Conservation (phyloP, 2,329 filamentous ascomycete species). For the Colletotrichum tropicicola region DNA sequence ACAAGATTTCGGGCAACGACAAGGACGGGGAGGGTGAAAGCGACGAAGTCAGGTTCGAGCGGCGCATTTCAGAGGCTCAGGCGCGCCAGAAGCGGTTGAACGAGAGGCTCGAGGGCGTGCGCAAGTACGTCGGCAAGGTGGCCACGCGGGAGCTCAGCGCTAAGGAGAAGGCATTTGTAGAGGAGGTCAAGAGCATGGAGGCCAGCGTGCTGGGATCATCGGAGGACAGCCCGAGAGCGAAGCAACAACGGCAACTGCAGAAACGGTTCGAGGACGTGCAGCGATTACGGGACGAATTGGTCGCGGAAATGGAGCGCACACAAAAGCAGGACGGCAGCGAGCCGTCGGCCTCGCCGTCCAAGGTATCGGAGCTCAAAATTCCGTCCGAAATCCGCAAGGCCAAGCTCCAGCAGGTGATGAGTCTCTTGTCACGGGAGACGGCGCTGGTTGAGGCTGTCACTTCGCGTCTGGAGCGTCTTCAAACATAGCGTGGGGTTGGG, state of each 20-base stretch:
- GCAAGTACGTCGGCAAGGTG: conserved; percentile 51
- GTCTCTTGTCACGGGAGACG: conserved; percentile 71
- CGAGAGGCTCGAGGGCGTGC: conserved; percentile 67
- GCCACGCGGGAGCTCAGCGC: conserved; percentile 52
- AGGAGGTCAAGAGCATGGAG: conserved; percentile 64
- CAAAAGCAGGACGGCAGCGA: conserved; percentile 36
- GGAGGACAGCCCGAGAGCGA: conserved; percentile 7
- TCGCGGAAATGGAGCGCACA: conserved; percentile 58
- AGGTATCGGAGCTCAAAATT: conserved; percentile 57
- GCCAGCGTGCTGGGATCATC: conserved; percentile 49
- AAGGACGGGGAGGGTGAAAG: conserved; percentile 58
- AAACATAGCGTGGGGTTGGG: conserved; percentile 31
- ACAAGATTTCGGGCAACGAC: conserved; percentile 70
- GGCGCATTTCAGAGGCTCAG: conserved; percentile 63
- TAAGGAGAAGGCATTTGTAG: conserved; percentile 55
- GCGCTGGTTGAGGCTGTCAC: conserved; percentile 74
- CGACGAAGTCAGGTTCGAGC: conserved; percentile 66
- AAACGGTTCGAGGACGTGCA: conserved; percentile 67
- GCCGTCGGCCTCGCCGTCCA: conserved; percentile 39
- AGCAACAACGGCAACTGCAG: conserved; percentile 54
- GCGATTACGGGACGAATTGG: conserved; percentile 61
- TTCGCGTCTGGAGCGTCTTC: conserved; percentile 67
- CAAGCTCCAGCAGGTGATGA: conserved; percentile 71
- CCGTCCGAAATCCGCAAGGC: conserved; percentile 68
- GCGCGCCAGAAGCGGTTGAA: conserved; percentile 65